phyloP scores from a whole-genome alignment of 495 filamentous ascomycete species.

The Trichoderma gamsii region DNA sequence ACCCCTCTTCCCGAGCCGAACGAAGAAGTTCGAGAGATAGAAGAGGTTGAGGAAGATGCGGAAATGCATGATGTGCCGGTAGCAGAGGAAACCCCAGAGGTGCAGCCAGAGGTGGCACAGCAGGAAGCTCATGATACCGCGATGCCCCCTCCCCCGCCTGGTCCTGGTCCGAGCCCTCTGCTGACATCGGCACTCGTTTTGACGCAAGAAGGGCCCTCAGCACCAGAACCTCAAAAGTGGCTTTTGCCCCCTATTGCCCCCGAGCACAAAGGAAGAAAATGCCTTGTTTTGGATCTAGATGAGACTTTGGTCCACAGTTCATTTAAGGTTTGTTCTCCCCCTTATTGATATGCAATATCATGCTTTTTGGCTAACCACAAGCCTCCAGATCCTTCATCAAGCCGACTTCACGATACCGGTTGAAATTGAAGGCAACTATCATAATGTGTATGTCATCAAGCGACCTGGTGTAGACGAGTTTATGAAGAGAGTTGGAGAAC shows the following conservation, averaged over 20 bases:
- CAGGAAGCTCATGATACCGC: slow-evolving; percentile 24
- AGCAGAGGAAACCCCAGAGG: slow-evolving; percentile 13
- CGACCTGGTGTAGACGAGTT: slow-evolving; percentile 95
- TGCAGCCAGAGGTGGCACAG: slow-evolving; percentile 23
- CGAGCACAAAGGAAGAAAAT: slow-evolving; percentile 79
- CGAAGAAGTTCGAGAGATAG: slow-evolving; percentile 23
- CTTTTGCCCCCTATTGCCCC: slow-evolving; percentile 73
- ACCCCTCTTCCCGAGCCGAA: slow-evolving; percentile 23
- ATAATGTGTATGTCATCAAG: slow-evolving; percentile 99
- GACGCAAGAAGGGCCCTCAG: slow-evolving; percentile 19
- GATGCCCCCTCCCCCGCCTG: slow-evolving; percentile 52
- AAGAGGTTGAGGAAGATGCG: slow-evolving; percentile 54
- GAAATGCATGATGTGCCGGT: slow-evolving; percentile 55
- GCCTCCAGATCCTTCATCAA: slow-evolving; percentile 80
- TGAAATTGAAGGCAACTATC: slow-evolving; percentile 97
- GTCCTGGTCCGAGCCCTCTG: slow-evolving; percentile 30
- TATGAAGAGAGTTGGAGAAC: slow-evolving; percentile 95
- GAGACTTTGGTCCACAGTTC: slow-evolving; percentile 99
- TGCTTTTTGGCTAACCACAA: slow-evolving; percentile 24
- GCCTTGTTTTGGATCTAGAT: slow-evolving; percentile 90
- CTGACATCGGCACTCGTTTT: background rate
- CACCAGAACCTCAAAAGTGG: slow-evolving; percentile 55
- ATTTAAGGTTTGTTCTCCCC: slow-evolving; percentile 72
- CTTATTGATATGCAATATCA: background rate
- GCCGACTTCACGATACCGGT: slow-evolving; percentile 99